phyloP scores from a whole-genome alignment of 352 stramenopile genomes.

The Lagenidium giganteum region DNA sequence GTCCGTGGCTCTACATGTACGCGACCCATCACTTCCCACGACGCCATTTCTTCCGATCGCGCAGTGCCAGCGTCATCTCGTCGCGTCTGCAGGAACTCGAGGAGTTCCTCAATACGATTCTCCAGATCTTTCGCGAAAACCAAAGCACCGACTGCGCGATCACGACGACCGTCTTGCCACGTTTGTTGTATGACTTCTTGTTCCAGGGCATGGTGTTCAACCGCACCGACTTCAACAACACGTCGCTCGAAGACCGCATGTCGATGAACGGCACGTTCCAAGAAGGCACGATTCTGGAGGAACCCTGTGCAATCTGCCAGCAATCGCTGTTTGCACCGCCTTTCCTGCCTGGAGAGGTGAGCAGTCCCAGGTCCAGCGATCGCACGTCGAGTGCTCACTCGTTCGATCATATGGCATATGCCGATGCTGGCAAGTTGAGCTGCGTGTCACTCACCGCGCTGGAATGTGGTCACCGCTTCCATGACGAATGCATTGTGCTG shows the following conservation, averaged over 20 bases:
- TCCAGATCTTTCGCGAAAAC: slow-evolving; percentile 58
- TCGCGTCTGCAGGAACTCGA: slow-evolving; percentile 51
- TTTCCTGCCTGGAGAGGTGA: too few species aligned
- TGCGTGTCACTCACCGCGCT: slow-evolving; percentile 76
- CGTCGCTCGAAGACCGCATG: slow-evolving; percentile 47
- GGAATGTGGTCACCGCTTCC: slow-evolving; percentile 77
- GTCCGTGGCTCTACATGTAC: slow-evolving; percentile 83
- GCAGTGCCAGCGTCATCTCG: slow-evolving; percentile 59
- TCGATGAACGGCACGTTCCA: slow-evolving; percentile 21
- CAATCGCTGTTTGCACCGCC: too few species aligned
- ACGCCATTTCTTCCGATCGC: slow-evolving; percentile 67
- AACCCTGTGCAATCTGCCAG: slow-evolving; percentile 50
- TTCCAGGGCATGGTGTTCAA: slow-evolving; percentile 82
- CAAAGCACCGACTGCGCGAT: slow-evolving; percentile 53
- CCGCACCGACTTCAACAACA: slow-evolving; percentile 54
- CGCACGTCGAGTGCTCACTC: slow-evolving; percentile 17
- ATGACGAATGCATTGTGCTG: slow-evolving; percentile 82
- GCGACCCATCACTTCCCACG: slow-evolving; percentile 72
- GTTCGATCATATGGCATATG: slow-evolving; percentile 7
- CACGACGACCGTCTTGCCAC: slow-evolving; percentile 49
- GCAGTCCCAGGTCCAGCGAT: slow-evolving; percentile 16
- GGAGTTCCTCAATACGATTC: slow-evolving; percentile 59
- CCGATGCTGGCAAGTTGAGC: neutral
- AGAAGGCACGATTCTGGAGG: slow-evolving; percentile 27
- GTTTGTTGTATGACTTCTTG: slow-evolving; percentile 74